phyloP scores from a whole-genome alignment of 495 filamentous ascomycete genomes.

The Neurospora sp. region DNA sequence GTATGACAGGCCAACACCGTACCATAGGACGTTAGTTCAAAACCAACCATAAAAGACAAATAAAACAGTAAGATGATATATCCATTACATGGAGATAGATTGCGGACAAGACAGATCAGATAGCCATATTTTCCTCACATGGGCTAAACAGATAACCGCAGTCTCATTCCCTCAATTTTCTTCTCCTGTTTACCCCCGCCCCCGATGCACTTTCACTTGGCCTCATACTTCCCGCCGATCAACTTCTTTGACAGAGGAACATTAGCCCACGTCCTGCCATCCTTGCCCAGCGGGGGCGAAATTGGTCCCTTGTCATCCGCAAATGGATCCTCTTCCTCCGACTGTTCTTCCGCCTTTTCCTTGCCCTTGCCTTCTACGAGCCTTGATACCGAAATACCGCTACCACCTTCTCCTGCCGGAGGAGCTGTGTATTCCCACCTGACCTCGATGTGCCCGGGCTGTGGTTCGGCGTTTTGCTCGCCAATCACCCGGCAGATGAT shows the following conservation, averaged over 20 bases:
- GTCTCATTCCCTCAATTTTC: background rate
- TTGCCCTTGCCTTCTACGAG: slow-evolving; percentile 34
- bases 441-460: slow-evolving; percentile 67
- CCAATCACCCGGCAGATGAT: slow-evolving; percentile 68
- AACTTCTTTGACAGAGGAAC: slow-evolving; percentile 63
- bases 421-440: slow-evolving; percentile 59
- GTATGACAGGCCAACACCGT: background rate
- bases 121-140: background rate
- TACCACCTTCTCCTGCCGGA: slow-evolving; percentile 22
- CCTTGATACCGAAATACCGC: slow-evolving; percentile 52
- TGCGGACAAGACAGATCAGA: background rate
- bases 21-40: background rate
- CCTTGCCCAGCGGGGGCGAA: slow-evolving; percentile 22
- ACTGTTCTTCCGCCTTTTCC: slow-evolving; percentile 28
- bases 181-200: background rate
- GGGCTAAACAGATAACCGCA: background rate
- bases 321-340: slow-evolving; percentile 31
- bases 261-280: slow-evolving; percentile 55
- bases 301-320: slow-evolving; percentile 28
- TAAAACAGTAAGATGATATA: background rate
- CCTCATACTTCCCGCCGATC: slow-evolving; percentile 69
- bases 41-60: background rate
- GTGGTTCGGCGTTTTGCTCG: slow-evolving; percentile 63
- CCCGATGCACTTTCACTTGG: slow-evolving; percentile 19
- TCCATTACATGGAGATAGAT: background rate